Evolutionary conservation across 2,329 filamentous ascomycete genomes (phyloP), one percentile per base, ranked within the genome.

Genomic region (Phyllosticta capitalensis): DNA sequence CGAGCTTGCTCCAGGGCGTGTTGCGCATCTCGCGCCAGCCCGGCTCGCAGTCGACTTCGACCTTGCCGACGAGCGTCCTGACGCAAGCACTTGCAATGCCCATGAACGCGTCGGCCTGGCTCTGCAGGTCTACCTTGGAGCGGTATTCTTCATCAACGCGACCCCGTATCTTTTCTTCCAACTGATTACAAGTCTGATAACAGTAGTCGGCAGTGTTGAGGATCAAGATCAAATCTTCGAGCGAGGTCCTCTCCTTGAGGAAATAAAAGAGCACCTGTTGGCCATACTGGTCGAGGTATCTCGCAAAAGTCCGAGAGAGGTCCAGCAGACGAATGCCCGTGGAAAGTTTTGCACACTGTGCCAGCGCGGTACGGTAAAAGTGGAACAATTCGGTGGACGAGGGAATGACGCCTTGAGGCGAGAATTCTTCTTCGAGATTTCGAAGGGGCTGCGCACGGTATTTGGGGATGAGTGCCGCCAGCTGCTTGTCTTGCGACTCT

Each of bases 161-260:
- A 66, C 89, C 87, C 74, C 90, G 92, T 73, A 99, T 92, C 72
- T 89, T 96, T 67, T 97, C 92, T 71, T 97, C 92, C 0, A 99
- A 80, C 69, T 97, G 92, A 54, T 86, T 91, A 54, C 91, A 94
- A 28, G 95, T 97, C 24, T 84, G 85, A 69, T 96, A 92, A 83
- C 94, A 99, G 72, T 97, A 99, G 69, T 99, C 94, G 0, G 94
- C 92, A 1, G 94, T 97, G 70, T 99, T 99, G 54, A 99, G 79
- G 1, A 97, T 91, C 3, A 95, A 78, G 14, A 96, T 82, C 3
- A 89, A 83, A 63, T 96, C 88, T 67, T 96, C 86, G 1, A 94
- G 75, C 0, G 82, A 82, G 65, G 80, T 64, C 71, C 84, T 68
- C 74, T 88, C 83, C 28, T 81, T 81, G 19, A 87, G 78, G 62